phyloP scores from a whole-genome alignment of 2,329 filamentous ascomycete species.

The Torrubiellomyces zombiae region DNA sequence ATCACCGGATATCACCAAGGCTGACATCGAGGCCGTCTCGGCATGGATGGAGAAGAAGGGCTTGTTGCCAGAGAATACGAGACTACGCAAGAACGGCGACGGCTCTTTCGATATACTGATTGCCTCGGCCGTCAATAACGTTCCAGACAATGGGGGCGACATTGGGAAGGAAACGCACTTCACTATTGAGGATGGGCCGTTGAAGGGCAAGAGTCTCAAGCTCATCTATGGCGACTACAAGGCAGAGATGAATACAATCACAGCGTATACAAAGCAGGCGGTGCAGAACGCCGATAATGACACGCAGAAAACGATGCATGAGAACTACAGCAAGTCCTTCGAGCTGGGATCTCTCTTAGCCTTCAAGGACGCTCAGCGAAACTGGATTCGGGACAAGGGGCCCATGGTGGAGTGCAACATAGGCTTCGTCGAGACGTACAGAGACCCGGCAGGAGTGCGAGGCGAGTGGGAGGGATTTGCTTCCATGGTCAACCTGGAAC shows the following conservation, averaged over 20 bases:
- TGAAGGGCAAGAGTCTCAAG: conserved; percentile 51
- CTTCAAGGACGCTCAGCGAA: conserved; percentile 66
- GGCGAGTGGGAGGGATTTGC: conserved; percentile 81
- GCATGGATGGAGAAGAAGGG: conserved; percentile 56
- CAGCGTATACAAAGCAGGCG: conserved; percentile 50
- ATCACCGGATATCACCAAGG: conserved; percentile 55
- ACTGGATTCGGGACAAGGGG: conserved; percentile 71
- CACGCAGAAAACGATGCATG: conserved; percentile 56
- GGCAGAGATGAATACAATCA: conserved; percentile 53
- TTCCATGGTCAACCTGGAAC: conserved; percentile 74
- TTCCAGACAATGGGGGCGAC: conserved; percentile 49
- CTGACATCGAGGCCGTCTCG: conserved; percentile 58
- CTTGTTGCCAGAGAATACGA: conserved; percentile 60
- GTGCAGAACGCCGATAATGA: conserved; percentile 55
- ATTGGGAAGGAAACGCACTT: conserved; percentile 49
- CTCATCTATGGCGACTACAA: conserved; percentile 61
- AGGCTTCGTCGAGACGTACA: conserved; percentile 74
- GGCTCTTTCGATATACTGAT: conserved; percentile 58
- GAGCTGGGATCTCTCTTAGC: conserved; percentile 55
- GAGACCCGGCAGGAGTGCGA: conserved; percentile 64
- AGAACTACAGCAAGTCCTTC: conserved; percentile 61
- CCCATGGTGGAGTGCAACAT: conserved; percentile 68
- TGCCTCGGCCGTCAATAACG: conserved; percentile 44
- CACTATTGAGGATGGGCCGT: conserved; percentile 37
- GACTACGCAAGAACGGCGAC: conserved; percentile 48